Conservation (phyloP, 192 early-diverging fungal species). For the Coemansia sp. region DNA sequence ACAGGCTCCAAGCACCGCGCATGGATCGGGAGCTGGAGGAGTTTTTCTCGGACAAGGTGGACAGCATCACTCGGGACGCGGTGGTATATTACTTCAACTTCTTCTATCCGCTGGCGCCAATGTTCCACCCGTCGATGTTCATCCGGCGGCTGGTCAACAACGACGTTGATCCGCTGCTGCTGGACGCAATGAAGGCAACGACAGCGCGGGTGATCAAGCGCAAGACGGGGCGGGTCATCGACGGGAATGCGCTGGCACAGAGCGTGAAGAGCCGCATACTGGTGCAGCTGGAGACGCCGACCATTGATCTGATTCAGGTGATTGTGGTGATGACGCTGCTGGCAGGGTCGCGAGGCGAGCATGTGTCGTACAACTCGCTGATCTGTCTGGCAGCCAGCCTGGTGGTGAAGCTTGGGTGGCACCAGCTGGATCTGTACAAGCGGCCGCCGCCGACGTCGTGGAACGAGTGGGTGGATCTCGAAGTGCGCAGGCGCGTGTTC, state of each 20-base stretch:
- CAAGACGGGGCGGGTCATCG: constrained; percentile 37
- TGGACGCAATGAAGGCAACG: constrained; percentile 51
- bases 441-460: constrained; percentile 28
- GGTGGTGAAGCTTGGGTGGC: constrained; percentile 46
- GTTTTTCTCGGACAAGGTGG: constrained; percentile 38
- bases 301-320: constrained; percentile 30
- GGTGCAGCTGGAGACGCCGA: constrained; percentile 36
- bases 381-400: constrained; percentile 51
- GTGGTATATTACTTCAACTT: constrained; percentile 54
- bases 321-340: constrained; percentile 49
- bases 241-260: constrained; percentile 34
- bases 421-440: constrained; percentile 46
- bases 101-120: constrained; percentile 52
- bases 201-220: constrained; percentile 33
- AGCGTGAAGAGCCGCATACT: constrained; percentile 44
- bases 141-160: constrained; percentile 46
- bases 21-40: constrained; percentile 36
- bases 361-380: constrained; percentile 54
- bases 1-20: constrained; percentile 30
- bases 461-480: constrained; percentile 47
- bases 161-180: constrained; percentile 46
- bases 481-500: constrained; percentile 45
- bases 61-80: constrained; percentile 41
- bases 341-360: constrained; percentile 47
- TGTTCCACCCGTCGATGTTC: constrained; percentile 55